Conservation (phyloP, 768 basidiomycete species). For the Tricholoma sp. region DNA sequence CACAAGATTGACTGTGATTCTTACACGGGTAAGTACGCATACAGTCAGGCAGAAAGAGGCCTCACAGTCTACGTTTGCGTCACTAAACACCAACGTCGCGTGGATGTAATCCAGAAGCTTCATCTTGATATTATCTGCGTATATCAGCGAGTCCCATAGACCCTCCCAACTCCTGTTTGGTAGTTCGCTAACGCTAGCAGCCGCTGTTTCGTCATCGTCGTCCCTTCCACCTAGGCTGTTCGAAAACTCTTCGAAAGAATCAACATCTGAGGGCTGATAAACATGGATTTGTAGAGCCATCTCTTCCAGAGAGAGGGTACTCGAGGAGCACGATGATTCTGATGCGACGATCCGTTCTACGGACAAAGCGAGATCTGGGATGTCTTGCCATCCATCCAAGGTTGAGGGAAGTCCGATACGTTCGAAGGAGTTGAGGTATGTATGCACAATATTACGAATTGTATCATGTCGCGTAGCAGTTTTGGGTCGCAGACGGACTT, state of each 20-base stretch:
- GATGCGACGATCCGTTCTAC: conserved; percentile 75
- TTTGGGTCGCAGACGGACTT: conserved; percentile 68
- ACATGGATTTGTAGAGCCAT: conserved; percentile 77
- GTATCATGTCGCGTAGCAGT: conserved; percentile 74
- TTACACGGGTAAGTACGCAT: conserved; percentile 4
- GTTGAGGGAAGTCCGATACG: conserved; percentile 66
- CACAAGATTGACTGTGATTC: conserved; percentile 72
- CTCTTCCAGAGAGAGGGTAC: conserved; percentile 49
- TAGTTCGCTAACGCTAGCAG: conserved; percentile 86
- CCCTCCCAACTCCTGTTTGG: conserved; percentile 85
- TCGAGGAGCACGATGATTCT: conserved; percentile 60
- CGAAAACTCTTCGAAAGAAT: conserved; percentile 70
- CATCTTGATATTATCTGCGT: conserved; percentile 76
- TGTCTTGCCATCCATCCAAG: conserved; percentile 75
- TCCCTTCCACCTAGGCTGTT: conserved; percentile 45
- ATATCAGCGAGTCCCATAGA: conserved; percentile 90
- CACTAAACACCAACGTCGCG: conserved; percentile 89
- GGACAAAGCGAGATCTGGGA: conserved; percentile 63
- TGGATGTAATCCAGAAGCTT: conserved; percentile 92
- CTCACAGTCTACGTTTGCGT: conserved; percentile 81
- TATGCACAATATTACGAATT: conserved; percentile 57
- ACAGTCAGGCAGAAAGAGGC: conserved; percentile 9
- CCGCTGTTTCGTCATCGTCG: conserved; percentile 76
- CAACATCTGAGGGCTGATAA: conserved; percentile 72
- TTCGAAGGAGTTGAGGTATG: conserved; percentile 54